Percentiles rank a stretch among this genome's conserved stretches.
Evolutionary conservation across 768 basidiomycete genomes (phyloP).

Genomic region (Mycena epipterygia): DNA sequence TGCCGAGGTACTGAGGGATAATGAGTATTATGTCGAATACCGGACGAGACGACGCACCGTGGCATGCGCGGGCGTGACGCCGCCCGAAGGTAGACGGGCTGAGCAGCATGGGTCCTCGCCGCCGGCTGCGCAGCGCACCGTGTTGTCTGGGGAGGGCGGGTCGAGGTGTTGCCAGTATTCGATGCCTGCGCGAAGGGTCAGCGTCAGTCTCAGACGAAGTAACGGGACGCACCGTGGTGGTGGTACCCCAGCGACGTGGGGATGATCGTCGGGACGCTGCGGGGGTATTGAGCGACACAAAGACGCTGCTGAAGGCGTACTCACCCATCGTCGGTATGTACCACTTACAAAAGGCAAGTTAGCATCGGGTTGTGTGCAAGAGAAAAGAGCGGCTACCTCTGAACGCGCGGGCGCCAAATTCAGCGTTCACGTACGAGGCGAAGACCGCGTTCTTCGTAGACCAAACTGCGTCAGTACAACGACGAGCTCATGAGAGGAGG

Average conservation of each 20-base stretch:
- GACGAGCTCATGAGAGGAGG: not conserved
- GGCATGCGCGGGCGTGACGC: conserved; percentile 62
- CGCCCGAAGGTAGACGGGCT: conserved; percentile 59
- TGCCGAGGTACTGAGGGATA: conserved; percentile 17
- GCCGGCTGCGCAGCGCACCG: conserved; percentile 55
- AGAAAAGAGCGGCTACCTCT: conserved; percentile 53
- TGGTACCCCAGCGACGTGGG: conserved; percentile 62
- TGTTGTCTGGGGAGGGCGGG: conserved; percentile 57
- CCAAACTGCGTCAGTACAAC: not conserved
- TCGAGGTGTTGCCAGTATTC: conserved; percentile 65
- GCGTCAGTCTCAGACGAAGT: not conserved
- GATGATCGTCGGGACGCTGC: conserved; percentile 66
- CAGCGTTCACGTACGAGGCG: conserved; percentile 58
- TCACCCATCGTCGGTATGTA: conserved; percentile 66
- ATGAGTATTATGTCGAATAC: not conserved
- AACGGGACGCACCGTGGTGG: conserved; percentile 59
- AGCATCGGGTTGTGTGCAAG: not conserved
- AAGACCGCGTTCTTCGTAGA: conserved; percentile 58
- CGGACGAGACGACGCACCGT: conserved; percentile 47
- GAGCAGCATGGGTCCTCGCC: conserved; percentile 67
- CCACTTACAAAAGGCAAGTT: conserved; percentile 51
- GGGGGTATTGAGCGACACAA: not conserved
- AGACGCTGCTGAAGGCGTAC: not conserved
- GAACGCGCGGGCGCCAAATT: conserved; percentile 55
- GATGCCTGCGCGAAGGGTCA: conserved; percentile 48